A percentile compares a stretch with the other conserved stretches of the same genome.
Conservation (phyloP, 495 filamentous ascomycete genomes). For the Lophiotrema nucula region DNA sequence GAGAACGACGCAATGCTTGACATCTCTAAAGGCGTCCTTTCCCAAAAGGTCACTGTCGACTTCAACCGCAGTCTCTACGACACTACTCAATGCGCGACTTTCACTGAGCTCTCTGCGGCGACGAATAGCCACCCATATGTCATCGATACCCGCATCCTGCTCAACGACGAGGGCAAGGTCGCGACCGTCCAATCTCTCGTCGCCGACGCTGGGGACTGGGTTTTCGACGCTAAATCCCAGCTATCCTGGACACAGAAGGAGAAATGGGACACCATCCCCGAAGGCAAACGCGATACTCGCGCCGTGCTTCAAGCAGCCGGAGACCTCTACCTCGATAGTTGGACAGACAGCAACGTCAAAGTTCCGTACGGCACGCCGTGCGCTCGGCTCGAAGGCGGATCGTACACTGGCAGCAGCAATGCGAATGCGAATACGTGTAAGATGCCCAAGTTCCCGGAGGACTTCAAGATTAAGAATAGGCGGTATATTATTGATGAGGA, state of each 20-base stretch:
- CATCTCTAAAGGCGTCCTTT: slow-evolving; percentile 12
- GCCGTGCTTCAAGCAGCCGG: slow-evolving; percentile 27
- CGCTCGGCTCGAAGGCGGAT: slow-evolving; percentile 49
- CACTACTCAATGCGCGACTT: slow-evolving; percentile 20
- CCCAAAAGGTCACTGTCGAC: slow-evolving; percentile 22
- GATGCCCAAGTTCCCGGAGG: slow-evolving; percentile 25
- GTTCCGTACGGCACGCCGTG: slow-evolving; percentile 52
- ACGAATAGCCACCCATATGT: slow-evolving; percentile 23
- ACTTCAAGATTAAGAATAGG: slow-evolving; percentile 40
- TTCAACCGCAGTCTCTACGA: slow-evolving; percentile 26
- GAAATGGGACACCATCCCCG: slow-evolving; percentile 25
- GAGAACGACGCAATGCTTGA: slow-evolving; percentile 20
- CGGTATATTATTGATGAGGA: slow-evolving; percentile 30
- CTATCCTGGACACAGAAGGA: slow-evolving; percentile 15
- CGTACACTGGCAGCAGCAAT: slow-evolving; percentile 12
- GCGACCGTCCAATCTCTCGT: slow-evolving; percentile 24
- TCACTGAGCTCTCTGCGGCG: slow-evolving; percentile 27
- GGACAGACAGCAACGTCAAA: slow-evolving; percentile 42
- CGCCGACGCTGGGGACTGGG: slow-evolving; percentile 26
- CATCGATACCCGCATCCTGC: slow-evolving; percentile 22
- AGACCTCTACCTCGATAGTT: slow-evolving; percentile 37
- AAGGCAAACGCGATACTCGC: slow-evolving; percentile 19
- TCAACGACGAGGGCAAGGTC: slow-evolving; percentile 17
- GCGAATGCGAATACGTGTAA: slow-evolving; percentile 17
- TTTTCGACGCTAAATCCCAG: slow-evolving; percentile 22